phyloP scores from a whole-genome alignment of 2,329 filamentous ascomycete species.

The Fusarium pilosicola region DNA sequence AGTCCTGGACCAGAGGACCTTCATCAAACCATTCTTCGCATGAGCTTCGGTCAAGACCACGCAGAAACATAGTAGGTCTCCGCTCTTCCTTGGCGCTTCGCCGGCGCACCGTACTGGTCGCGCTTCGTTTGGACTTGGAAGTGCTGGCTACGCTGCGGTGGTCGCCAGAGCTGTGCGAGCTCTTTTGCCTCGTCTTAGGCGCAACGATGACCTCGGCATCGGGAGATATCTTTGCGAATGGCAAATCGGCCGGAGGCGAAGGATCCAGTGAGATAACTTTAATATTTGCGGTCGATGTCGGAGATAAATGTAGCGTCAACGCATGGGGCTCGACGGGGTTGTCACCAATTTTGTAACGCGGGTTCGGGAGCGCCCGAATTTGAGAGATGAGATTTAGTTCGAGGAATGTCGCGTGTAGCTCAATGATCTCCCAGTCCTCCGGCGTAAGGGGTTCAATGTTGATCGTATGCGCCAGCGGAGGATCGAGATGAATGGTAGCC shows the following conservation, averaged over 20 bases:
- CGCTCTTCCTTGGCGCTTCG: conserved; percentile 70
- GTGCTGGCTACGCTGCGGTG: conserved; percentile 83
- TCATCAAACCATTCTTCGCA: conserved; percentile 83
- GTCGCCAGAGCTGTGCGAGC: conserved; percentile 73
- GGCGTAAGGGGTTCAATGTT: conserved; percentile 96
- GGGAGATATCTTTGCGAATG: conserved; percentile 92
- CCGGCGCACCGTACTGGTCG: conserved; percentile 75
- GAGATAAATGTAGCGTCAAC: conserved; percentile 90
- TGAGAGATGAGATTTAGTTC: conserved; percentile 94
- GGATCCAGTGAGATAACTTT: conserved; percentile 86
- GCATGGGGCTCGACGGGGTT: conserved; percentile 73
- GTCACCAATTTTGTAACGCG: conserved; percentile 67
- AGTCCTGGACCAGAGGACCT: conserved; percentile 63
- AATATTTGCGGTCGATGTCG: conserved; percentile 94
- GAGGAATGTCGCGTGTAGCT: conserved; percentile 93
- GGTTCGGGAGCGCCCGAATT: conserved; percentile 92
- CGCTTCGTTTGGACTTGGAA: conserved; percentile 81
- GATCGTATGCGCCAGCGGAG: conserved; percentile 89
- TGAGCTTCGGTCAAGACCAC: conserved; percentile 77
- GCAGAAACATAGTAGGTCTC: conserved; percentile 77
- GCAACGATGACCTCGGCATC: conserved; percentile 98
- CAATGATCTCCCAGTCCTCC: conserved; percentile 99
- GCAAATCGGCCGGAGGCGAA: conserved; percentile 69
- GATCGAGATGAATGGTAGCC: conserved; percentile 82
- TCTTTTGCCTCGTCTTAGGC: conserved; percentile 84